phyloP scores from a whole-genome alignment of 352 stramenopile genomes.

The Phytophthora uliginosa region DNA sequence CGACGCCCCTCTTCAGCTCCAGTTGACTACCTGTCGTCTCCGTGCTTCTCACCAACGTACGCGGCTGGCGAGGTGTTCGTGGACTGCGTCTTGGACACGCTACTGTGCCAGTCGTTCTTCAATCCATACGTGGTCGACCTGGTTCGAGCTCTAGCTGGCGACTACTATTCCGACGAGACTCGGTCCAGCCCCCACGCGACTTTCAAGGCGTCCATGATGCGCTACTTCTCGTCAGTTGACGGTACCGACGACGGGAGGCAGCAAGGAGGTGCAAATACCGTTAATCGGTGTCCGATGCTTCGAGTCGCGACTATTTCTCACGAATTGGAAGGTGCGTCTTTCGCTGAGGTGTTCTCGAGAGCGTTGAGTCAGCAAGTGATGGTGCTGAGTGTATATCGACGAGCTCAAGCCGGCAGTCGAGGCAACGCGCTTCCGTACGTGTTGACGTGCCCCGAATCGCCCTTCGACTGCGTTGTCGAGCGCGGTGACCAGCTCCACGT shows the following conservation, averaged over 20 bases:
- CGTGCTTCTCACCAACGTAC: conserved; percentile 30
- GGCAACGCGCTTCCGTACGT: conserved; percentile 68
- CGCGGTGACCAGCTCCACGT: conserved; percentile 55
- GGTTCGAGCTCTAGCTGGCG: conserved; percentile 55
- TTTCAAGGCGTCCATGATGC: conserved; percentile 27
- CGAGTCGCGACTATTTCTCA: conserved; percentile 35
- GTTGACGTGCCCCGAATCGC: conserved; percentile 57
- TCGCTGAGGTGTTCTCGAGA: conserved; percentile 50
- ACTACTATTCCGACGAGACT: conserved; percentile 35
- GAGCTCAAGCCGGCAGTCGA: conserved; percentile 37
- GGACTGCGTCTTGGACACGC: conserved; percentile 57
- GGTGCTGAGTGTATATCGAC: conserved; percentile 60
- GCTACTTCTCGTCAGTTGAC: conserved; percentile 10
- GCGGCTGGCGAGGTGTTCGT: conserved; percentile 59
- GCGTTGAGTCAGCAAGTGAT: conserved; percentile 54
- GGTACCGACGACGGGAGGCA: background rate
- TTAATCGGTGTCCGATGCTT: conserved; percentile 40
- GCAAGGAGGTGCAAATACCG: background rate
- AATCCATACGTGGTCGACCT: conserved; percentile 78
- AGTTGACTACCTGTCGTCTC: conserved; percentile 39
- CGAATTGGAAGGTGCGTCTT: conserved; percentile 47
- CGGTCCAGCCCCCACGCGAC: background rate
- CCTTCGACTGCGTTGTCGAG: conserved; percentile 37
- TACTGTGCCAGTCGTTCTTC: conserved; percentile 82
- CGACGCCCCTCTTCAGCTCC: conserved; percentile 8